Evolutionary conservation across 352 stramenopile species (phyloP).

Genomic region (Globisporangium canariense): DNA sequence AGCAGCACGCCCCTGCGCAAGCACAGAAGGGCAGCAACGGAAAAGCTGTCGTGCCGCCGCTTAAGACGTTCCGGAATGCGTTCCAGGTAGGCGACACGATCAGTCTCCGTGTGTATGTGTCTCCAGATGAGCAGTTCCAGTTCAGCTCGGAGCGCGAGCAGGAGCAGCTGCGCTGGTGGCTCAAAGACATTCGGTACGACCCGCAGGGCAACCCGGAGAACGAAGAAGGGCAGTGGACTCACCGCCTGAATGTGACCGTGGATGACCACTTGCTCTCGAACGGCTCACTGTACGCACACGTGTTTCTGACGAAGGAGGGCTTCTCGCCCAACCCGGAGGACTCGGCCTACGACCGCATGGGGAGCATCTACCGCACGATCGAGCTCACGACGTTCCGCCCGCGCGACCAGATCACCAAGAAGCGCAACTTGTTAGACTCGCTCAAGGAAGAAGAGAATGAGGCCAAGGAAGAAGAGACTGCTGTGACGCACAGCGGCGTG

Average conservation of each 20-base stretch:
- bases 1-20: constrained; percentile 6
- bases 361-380: constrained; percentile 49
- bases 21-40: background rate
- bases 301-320: constrained; percentile 77
- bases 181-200: constrained; percentile 58
- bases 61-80: constrained; percentile 42
- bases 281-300: constrained; percentile 80
- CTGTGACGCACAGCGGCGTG: constrained; percentile 13
- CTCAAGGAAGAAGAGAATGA: constrained; percentile 19
- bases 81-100: constrained; percentile 52
- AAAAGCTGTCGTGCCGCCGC: constrained; percentile 16
- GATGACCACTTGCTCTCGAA: constrained; percentile 67
- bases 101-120: constrained; percentile 70
- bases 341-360: constrained; percentile 49
- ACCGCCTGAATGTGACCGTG: constrained; percentile 67
- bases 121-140: constrained; percentile 35
- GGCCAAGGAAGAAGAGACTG: constrained; percentile 6
- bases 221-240: constrained; percentile 48
- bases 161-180: constrained; percentile 56
- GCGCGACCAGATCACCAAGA: constrained; percentile 67
- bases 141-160: constrained; percentile 50
- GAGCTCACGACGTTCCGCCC: constrained; percentile 79
- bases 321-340: constrained; percentile 69
- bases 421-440: constrained; percentile 63
- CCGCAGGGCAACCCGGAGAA: constrained; percentile 35